Conservation (phyloP, 495 filamentous ascomycete genomes). For the Penicillium simplicissimum region DNA sequence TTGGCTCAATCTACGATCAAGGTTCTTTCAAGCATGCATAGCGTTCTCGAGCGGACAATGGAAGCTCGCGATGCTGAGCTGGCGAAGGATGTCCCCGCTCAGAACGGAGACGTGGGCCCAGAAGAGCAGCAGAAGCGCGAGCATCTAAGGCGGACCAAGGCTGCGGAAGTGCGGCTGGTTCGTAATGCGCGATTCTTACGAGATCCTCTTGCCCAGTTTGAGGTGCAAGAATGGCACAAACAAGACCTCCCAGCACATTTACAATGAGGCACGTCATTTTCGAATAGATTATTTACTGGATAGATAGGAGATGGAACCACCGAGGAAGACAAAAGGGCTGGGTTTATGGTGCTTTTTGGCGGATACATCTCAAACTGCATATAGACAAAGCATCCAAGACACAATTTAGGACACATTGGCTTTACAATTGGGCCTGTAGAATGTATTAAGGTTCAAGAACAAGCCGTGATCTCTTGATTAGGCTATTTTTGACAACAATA, state of each 20-base stretch:
- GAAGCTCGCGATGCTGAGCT: constrained; percentile 62
- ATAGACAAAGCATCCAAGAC: constrained; percentile 11
- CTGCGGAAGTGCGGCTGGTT: constrained; percentile 78
- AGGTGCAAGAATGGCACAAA: constrained; percentile 38
- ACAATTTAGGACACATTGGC: too few relatives aligned
- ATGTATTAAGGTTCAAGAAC: too few relatives aligned
- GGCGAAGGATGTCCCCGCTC: constrained; percentile 14
- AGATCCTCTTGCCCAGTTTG: constrained; percentile 53
- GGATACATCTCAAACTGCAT: constrained; percentile 11
- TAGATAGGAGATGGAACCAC: too few relatives aligned
- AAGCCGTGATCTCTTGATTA: too few relatives aligned
- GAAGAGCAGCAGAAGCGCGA: constrained; percentile 60
- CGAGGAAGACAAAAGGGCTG: background rate
- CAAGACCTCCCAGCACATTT: constrained; percentile 34
- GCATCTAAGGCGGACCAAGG: constrained; percentile 69
- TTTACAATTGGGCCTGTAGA: too few relatives aligned
- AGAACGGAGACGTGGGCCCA: constrained; percentile 28
- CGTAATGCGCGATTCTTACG: constrained; percentile 66
- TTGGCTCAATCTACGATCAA: constrained; percentile 80
- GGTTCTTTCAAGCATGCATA: constrained; percentile 92
- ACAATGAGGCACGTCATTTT: constrained; percentile 12
- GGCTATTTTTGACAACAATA: too few relatives aligned
- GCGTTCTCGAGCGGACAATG: constrained; percentile 75
- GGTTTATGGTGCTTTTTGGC: too few relatives aligned
- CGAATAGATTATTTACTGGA: background rate